Evolutionary conservation across 2,329 filamentous ascomycete species (phyloP), one percentile per base, ranked within the genome.

Genomic region (Pochonia chlamydosporia): DNA sequence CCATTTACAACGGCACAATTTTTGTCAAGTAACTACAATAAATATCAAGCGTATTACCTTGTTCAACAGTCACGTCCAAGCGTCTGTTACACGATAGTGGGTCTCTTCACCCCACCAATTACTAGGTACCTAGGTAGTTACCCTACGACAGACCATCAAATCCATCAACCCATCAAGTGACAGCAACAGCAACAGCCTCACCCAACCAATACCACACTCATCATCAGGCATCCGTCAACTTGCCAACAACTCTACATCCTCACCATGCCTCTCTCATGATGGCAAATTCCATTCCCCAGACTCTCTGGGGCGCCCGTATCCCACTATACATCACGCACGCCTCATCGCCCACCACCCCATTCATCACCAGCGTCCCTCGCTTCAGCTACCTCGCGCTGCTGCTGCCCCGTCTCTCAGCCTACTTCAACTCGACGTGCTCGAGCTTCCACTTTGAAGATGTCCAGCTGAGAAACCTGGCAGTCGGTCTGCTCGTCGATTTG

Each of bases 361-460:
- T 80, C 56, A 65, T 81, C 58, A 69, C 74, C 28, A 69, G 69
- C 44, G 66, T 81, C 48, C 77, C 79, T 40, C 76, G 79, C 55
- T 79, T 82, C 62, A 73, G 75, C 63, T 82, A 82, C 64, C 70
- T 82, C 8, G 73, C 79, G 10, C 67, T 81, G 51, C 69, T 82
- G 26, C 67, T 80, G 36, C 78, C 79, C 21, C 75, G 78, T 24
- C 68, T 81, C 40, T 65, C 70, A 1, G 63, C 71, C 52, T 81
- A 73, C 63, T 82, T 79, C 61, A 67, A 69, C 49, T 59, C 67
- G 9, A 67, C 76, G 3, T 80, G 77, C 63, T 79, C 76, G 26
- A 79, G 76, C 61, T 82, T 82, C 59, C 74, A 79, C 58, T 76
- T 78, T 56, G 75, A 79, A 50, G 69, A 74, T 46, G 65, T 79